phyloP scores from a whole-genome alignment of 768 basidiomycete species.

The Boletus insuetus region DNA sequence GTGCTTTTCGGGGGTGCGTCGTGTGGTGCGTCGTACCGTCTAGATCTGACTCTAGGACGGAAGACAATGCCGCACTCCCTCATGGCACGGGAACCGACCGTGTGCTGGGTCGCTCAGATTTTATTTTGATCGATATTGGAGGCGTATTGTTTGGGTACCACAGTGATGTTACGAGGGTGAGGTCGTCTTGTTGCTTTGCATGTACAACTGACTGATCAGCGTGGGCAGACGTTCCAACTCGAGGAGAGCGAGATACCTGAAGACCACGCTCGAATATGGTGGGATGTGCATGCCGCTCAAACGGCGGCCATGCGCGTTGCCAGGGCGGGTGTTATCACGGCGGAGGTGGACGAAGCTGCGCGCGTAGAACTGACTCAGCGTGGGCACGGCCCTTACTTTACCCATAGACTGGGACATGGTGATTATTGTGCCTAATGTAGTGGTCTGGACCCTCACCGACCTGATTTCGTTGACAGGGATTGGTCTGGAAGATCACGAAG shows the following conservation, averaged over 20 bases:
- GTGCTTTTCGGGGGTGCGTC: slow-evolving; percentile 76
- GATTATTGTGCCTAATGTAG: slow-evolving; percentile 16
- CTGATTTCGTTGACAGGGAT: slow-evolving; percentile 52
- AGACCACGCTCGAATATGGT: slow-evolving; percentile 59
- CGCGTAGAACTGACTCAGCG: slow-evolving; percentile 43
- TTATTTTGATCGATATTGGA: slow-evolving; percentile 73
- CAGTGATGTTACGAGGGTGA: slow-evolving; percentile 77
- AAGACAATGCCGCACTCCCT: slow-evolving; percentile 84
- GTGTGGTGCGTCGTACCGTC: not conserved
- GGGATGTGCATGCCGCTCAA: slow-evolving; percentile 64
- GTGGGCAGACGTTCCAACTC: slow-evolving; percentile 60
- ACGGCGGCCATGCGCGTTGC: slow-evolving; percentile 48
- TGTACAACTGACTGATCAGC: not conserved
- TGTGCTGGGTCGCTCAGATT: slow-evolving; percentile 50
- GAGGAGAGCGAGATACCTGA: slow-evolving; percentile 51
- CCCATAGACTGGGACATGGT: slow-evolving; percentile 83
- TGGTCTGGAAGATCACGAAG: slow-evolving; percentile 80
- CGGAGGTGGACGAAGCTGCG: slow-evolving; percentile 62
- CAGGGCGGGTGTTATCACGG: slow-evolving; percentile 45
- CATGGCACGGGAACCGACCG: slow-evolving; percentile 80
- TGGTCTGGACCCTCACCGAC: slow-evolving; percentile 15
- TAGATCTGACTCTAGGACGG: slow-evolving; percentile 1
- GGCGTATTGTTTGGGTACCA: slow-evolving; percentile 71
- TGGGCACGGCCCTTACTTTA: slow-evolving; percentile 61
- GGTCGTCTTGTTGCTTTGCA: slow-evolving; percentile 12